Evolutionary conservation across 2,329 filamentous ascomycete species (phyloP).

Genomic region (Colletotrichum sp.): DNA sequence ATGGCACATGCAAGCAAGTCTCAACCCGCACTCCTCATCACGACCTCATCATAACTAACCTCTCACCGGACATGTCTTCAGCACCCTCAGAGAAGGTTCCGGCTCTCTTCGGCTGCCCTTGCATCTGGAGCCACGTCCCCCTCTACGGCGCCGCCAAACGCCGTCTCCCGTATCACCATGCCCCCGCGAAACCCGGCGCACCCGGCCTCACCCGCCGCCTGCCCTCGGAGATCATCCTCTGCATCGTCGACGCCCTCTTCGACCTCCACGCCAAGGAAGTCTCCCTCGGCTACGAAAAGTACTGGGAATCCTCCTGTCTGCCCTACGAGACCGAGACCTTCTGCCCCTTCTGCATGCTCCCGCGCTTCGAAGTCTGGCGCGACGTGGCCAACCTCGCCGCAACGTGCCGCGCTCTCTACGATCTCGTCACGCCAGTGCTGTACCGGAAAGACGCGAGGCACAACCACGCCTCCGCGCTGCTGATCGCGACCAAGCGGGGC

Average conservation of each 20-base stretch:
- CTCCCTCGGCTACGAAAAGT: conserved; percentile 14
- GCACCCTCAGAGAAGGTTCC: conserved; percentile 7
- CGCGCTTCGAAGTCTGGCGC: conserved; percentile 17
- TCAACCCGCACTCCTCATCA: background rate
- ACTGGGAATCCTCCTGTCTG: conserved; percentile 17
- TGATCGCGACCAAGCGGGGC: conserved; percentile 9
- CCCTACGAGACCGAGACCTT: conserved; percentile 9
- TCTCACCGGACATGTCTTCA: background rate
- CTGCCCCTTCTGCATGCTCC: conserved; percentile 19
- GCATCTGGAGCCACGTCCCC: conserved; percentile 17
- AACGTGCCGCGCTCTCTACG: conserved; percentile 5
- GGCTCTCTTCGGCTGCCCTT: conserved; percentile 8
- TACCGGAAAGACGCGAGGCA: conserved; percentile 4
- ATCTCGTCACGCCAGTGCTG: conserved; percentile 8
- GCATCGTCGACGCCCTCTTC: conserved; percentile 15
- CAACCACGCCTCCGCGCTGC: conserved; percentile 14
- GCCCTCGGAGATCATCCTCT: conserved; percentile 15
- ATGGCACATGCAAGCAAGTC: background rate
- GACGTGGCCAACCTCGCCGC: conserved; percentile 15
- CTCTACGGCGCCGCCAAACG: conserved; percentile 11
- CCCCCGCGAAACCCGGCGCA: background rate
- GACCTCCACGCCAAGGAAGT: conserved; percentile 8
- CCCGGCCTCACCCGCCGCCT: conserved; percentile 1
- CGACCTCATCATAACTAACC: background rate
- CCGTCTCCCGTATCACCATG: background rate